Evolutionary conservation across 1,284 basidiomycete species (phyloP).

Genomic region (Irpex sp.): DNA sequence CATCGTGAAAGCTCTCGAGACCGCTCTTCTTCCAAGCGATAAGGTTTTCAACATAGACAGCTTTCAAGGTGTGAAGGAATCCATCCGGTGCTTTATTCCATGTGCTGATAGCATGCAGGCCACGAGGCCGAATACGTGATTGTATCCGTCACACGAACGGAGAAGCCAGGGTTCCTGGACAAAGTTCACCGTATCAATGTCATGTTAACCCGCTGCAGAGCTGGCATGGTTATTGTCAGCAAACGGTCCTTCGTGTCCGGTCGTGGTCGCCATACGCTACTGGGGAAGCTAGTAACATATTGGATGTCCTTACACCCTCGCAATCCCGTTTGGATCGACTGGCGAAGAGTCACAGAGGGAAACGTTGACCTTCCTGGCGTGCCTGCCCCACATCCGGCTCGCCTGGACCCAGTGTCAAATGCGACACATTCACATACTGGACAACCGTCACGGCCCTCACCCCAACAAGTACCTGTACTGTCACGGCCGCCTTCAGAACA

Average conservation of each 20-base stretch:
- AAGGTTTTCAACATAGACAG: conserved; percentile 43
- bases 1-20: conserved; percentile 32
- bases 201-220: conserved; percentile 42
- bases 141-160: conserved; percentile 41
- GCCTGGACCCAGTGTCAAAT: too few species aligned
- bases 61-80: conserved; percentile 37
- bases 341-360: conserved; percentile 16
- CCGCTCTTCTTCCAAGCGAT: conserved; percentile 31
- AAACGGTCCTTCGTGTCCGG: conserved; percentile 30
- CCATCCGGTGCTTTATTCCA: background rate
- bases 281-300: conserved; percentile 27
- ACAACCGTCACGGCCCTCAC: too few species aligned
- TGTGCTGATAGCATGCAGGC: conserved; percentile 22
- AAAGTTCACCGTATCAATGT: conserved; percentile 36
- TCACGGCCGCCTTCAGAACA: too few species aligned
- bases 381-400: background rate
- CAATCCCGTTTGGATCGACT: conserved; percentile 19
- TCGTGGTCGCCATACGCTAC: conserved; percentile 28
- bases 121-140: conserved; percentile 42
- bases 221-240: conserved; percentile 40
- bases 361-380: conserved; percentile 20
- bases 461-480: too few species aligned
- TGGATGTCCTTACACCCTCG: conserved; percentile 17
- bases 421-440: too few species aligned
- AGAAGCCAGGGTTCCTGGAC: conserved; percentile 39